These are phyloP conservation scores for Parasarocladium wereldwijsianum DNA, from an alignment of 2,329 filamentous ascomycete genomes.

Conservation along the genomic window DNA sequence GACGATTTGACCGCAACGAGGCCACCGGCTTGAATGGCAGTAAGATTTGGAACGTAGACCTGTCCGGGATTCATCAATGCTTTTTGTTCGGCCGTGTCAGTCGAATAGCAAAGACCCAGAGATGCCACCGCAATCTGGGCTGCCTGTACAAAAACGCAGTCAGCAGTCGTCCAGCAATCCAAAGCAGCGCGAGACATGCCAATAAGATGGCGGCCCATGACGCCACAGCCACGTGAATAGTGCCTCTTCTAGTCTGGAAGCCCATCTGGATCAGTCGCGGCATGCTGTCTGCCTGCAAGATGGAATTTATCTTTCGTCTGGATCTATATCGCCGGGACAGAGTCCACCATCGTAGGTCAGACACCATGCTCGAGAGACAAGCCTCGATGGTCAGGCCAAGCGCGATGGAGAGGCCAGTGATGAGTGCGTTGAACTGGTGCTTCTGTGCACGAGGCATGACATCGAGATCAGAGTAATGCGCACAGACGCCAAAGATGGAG, in stretches of 20 bases:
- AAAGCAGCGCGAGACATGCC: conserved; percentile 9
- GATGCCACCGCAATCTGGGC: conserved; percentile 27
- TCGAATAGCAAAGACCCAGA: conserved; percentile 25
- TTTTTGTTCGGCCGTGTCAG: conserved; percentile 19
- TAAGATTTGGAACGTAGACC: conserved; percentile 22
- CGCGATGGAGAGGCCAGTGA: conserved; percentile 26
- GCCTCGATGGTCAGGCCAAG: conserved; percentile 26
- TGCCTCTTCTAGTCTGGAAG: conserved; percentile 11
- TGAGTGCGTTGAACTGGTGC: conserved; percentile 26
- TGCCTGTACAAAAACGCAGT: conserved; percentile 11
- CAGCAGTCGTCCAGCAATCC: conserved; percentile 3
- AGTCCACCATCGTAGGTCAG: conserved; percentile 30
- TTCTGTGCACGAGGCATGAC: conserved; percentile 20
- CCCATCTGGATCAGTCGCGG: conserved; percentile 14
- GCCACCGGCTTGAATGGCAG: conserved; percentile 16
- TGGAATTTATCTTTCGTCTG: conserved; percentile 19
- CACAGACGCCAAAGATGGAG: conserved; percentile 15
- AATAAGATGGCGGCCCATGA: conserved; percentile 18
- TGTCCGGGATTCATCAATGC: conserved; percentile 18
- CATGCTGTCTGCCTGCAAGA: conserved; percentile 14
- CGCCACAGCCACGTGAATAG: conserved; percentile 13
- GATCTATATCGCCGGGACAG: conserved; percentile 21
- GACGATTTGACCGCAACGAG: conserved; percentile 12
- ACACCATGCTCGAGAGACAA: conserved; percentile 26
- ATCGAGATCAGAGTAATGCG: conserved; percentile 12